phyloP scores from a whole-genome alignment of 805 yeast species.

The Debaryomyces tyrocola region DNA sequence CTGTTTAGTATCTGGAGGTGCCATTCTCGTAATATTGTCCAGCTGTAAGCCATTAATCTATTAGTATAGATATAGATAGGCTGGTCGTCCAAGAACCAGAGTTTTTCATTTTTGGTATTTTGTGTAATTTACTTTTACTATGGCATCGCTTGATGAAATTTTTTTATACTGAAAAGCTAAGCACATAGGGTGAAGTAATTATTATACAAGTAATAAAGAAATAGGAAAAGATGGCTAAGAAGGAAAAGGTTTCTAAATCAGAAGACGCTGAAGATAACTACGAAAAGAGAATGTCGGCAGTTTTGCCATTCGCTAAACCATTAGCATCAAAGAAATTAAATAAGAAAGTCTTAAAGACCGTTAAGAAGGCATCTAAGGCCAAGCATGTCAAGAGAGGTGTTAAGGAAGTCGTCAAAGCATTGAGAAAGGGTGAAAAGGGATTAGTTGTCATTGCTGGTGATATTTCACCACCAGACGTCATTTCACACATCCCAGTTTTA shows the following conservation, averaged over 20 bases:
- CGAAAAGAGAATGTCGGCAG: slow-evolving; percentile 87
- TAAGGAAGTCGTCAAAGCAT: slow-evolving; percentile 96
- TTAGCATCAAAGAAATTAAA: slow-evolving; percentile 94
- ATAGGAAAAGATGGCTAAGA: slow-evolving; percentile 38
- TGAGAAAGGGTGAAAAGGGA: slow-evolving; percentile 98
- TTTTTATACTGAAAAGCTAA: slow-evolving; percentile 3
- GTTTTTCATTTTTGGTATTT: background rate
- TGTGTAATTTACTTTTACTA: slow-evolving; percentile 6
- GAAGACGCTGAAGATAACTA: slow-evolving; percentile 72
- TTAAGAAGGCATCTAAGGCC: slow-evolving; percentile 96
- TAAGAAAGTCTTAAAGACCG: slow-evolving; percentile 92
- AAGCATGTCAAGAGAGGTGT: slow-evolving; percentile 99
- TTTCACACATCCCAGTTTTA: slow-evolving; percentile 94
- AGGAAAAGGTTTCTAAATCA: slow-evolving; percentile 43
- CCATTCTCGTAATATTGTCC: background rate
- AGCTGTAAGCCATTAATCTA: background rate
- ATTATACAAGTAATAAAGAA: background rate
- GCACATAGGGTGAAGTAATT: background rate
- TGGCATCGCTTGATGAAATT: slow-evolving; percentile 11
- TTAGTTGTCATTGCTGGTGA: slow-evolving; percentile 96
- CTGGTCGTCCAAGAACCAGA: background rate
- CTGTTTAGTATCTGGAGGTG: background rate
- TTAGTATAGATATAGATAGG: background rate
- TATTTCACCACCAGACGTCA: slow-evolving; percentile 95
- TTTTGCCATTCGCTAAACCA: slow-evolving; percentile 90